Evolutionary conservation across 140 eudicot species (phyloP).

Genomic region (Erigeron philadelphicus): DNA sequence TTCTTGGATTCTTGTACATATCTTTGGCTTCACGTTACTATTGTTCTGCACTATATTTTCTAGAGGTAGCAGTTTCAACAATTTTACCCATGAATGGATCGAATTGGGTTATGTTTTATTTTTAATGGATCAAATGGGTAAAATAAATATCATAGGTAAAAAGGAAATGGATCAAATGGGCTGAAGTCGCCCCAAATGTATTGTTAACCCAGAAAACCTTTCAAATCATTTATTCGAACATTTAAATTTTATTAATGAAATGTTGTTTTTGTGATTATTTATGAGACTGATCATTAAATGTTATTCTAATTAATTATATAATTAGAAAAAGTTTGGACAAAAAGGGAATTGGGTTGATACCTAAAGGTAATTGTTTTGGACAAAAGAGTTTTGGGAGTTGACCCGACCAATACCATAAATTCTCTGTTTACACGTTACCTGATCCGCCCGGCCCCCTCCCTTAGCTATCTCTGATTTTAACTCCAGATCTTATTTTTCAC

Average conservation of each 20-base stretch:
- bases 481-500: constrained; percentile 9
- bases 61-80: not conserved
- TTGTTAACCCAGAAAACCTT: not conserved
- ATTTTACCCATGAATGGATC: not conserved
- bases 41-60: not conserved
- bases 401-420: no score
- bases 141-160: not conserved
- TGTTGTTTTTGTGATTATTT: no score
- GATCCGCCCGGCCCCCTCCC: not conserved
- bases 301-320: no score
- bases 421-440: no score
- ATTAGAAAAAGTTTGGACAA: no score
- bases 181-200: not conserved
- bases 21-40: not conserved
- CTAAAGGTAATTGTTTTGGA: not conserved
- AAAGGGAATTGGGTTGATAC: not conserved
- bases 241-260: not conserved
- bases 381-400: no score
- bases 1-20: not conserved
- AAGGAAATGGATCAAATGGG: not conserved
- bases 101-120: not conserved
- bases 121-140: not conserved
- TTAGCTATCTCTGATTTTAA: not conserved
- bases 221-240: not conserved
- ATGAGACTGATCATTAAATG: no score